Conservation (phyloP, 2,329 filamentous ascomycete genomes). For the Sporothrix sp. region DNA sequence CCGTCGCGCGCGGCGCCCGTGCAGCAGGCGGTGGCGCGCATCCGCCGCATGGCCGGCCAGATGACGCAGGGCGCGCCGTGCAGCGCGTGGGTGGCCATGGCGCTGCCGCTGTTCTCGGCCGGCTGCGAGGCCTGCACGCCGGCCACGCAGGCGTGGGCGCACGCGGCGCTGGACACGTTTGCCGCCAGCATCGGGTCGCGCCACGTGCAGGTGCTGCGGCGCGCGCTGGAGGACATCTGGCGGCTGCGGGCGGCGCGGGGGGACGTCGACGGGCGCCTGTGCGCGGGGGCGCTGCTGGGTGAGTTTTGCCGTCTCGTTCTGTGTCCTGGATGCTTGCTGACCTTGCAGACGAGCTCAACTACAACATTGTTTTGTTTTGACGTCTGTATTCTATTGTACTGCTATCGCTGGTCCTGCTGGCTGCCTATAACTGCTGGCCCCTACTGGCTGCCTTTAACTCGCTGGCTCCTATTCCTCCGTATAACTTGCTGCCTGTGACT, state of each 20-base stretch:
- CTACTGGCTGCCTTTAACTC: too few species aligned
- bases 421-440: too few species aligned
- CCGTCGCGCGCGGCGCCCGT: conserved; percentile 9
- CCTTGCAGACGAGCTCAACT: conserved; percentile 8
- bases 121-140: conserved; percentile 11
- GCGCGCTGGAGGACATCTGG: conserved; percentile 10
- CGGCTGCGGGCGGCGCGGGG: conserved; percentile 7
- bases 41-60: conserved; percentile 5
- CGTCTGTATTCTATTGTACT: neutral
- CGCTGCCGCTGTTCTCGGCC: conserved; percentile 13
- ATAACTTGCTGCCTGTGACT: too few species aligned
- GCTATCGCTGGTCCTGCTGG: too few species aligned
- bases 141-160: conserved; percentile 12
- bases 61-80: conserved; percentile 13
- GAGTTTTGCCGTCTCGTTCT: neutral
- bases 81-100: conserved; percentile 12
- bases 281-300: conserved; percentile 4
- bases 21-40: conserved; percentile 6
- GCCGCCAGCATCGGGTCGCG: conserved; percentile 9
- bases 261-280: conserved; percentile 3
- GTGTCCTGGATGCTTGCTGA: neutral
- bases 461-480: too few species aligned
- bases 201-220: conserved; percentile 7
- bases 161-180: conserved; percentile 4
- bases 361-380: conserved; percentile 12